Evolutionary conservation across 345 rosid genomes (phyloP).

Genomic region (Bruguiera sexangula): DNA sequence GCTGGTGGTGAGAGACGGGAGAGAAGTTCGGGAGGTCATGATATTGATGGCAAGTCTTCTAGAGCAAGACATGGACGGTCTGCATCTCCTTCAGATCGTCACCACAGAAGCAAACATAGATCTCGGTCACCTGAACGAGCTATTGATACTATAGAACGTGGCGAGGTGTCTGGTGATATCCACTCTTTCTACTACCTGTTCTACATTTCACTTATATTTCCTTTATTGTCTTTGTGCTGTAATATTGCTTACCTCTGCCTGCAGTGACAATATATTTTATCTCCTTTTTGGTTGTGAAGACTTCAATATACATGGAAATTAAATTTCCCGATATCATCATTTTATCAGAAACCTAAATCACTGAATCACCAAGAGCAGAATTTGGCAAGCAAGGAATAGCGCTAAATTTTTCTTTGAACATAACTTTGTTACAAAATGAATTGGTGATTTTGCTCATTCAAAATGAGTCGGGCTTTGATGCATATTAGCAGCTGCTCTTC

Average conservation of each 20-base stretch:
- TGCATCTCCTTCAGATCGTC: constrained; percentile 52
- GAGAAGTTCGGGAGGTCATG: constrained; percentile 55
- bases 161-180: constrained; percentile 65
- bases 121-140: constrained; percentile 51
- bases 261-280: background rate
- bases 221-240: background rate
- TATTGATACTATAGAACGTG: constrained; percentile 40
- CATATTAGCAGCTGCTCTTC: constrained; percentile 3
- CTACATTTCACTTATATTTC: background rate
- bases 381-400: background rate
- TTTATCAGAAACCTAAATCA: background rate
- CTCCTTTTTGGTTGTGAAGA: background rate
- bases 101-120: constrained; percentile 47
- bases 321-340: background rate
- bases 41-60: constrained; percentile 42
- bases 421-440: background rate
- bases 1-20: constrained; percentile 47
- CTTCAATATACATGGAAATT: background rate
- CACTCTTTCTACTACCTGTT: constrained; percentile 17
- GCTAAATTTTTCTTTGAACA: background rate
- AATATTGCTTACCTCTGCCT: background rate
- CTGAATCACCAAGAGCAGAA: background rate
- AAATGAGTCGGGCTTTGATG: background rate
- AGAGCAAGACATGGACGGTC: constrained; percentile 46
- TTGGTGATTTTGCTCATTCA: background rate